A percentile compares a stretch with the other conserved stretches of the same genome.
Conservation (phyloP, 768 basidiomycete genomes). For the Lactifluus pinguis region DNA sequence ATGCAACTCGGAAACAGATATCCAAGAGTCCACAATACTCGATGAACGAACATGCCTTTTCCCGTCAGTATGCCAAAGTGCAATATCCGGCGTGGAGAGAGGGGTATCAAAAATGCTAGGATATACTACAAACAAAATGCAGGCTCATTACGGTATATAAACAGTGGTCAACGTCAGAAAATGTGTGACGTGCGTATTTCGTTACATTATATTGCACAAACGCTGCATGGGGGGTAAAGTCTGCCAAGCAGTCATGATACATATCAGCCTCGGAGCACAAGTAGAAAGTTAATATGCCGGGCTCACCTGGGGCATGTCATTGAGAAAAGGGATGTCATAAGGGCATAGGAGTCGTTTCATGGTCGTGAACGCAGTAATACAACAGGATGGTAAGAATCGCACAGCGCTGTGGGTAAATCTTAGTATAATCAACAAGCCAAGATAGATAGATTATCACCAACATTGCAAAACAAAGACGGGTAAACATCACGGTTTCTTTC, state of each 20-base stretch:
- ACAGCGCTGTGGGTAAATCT: neutral
- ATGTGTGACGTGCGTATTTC: neutral
- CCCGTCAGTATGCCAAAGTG: conserved; percentile 12
- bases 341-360: conserved; percentile 14
- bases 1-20: conserved; percentile 7
- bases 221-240: conserved; percentile 1
- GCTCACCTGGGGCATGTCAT: conserved; percentile 1
- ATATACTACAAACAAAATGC: conserved; percentile 7
- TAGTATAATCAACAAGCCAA: neutral
- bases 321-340: conserved; percentile 4
- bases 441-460: neutral
- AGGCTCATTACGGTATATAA: conserved; percentile 9
- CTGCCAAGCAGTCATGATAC: neutral
- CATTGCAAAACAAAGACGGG: neutral
- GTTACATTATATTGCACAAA: conserved; percentile 14
- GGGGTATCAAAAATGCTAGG: conserved; percentile 14
- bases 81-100: neutral
- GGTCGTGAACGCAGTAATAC: conserved; percentile 17
- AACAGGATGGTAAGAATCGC: conserved; percentile 3
- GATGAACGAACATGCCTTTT: conserved; percentile 2
- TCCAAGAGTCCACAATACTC: neutral
- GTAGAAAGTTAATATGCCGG: neutral
- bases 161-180: neutral
- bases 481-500: conserved; percentile 33
- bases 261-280: neutral